Conservation (phyloP, 148 eudicot genomes). For the Rhododendron ferrugineum region DNA sequence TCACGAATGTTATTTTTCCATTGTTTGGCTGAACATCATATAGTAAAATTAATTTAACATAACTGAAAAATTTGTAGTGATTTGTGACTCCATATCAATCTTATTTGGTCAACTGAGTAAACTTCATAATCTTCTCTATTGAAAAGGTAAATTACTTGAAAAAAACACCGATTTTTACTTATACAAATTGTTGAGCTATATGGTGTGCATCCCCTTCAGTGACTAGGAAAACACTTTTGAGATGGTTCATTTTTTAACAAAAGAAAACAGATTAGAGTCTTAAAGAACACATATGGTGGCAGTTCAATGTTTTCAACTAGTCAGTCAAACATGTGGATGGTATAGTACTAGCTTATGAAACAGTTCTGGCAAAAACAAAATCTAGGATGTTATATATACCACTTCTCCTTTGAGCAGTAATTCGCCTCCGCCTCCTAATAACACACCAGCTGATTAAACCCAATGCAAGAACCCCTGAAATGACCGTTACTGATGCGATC, state of each 20-base stretch:
- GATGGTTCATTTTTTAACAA: not conserved
- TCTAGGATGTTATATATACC: not conserved
- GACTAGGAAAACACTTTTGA: not conserved
- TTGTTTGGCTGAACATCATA: not conserved
- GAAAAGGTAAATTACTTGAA: not conserved
- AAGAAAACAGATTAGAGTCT: not conserved
- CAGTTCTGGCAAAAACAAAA: not conserved
- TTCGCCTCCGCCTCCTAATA: not conserved
- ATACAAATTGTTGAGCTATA: not conserved
- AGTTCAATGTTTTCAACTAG: not conserved
- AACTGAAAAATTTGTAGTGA: too few species aligned
- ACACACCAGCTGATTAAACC: not conserved
- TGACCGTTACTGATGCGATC: slow-evolving; percentile 2
- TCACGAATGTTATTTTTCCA: not conserved
- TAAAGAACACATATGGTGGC: not conserved
- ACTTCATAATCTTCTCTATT: not conserved
- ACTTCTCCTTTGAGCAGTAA: not conserved
- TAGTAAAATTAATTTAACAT: too few species aligned
- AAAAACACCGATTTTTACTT: not conserved
- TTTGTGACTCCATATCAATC: not conserved
- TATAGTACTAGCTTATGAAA: too few species aligned
- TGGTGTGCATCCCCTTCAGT: too few species aligned
- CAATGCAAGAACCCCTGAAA: slow-evolving; percentile 3
- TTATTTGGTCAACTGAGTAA: not conserved
- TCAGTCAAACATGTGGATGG: too few species aligned